Base-by-base conservation (phyloP, 352 stramenopile genomes). In the Phytophthora gonapodyides region DNA sequence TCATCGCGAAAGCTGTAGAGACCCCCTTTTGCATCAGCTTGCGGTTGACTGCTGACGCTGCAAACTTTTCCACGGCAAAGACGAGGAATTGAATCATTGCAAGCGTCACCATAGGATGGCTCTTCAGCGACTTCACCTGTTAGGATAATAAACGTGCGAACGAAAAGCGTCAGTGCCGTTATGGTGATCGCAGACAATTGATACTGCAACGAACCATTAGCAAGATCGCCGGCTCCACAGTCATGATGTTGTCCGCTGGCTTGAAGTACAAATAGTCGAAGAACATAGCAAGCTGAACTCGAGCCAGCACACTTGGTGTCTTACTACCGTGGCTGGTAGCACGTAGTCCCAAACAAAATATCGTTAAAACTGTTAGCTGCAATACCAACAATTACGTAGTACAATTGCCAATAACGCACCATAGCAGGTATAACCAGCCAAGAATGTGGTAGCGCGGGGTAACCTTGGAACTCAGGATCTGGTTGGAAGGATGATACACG, bases 201-300 rank as follows among this genome's bases (percentile, higher is more conserved):
- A 31, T 31, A 5, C 7, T 9, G 27, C 27, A 31, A 31, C 76
- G 38, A 58, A 94, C 84, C 84, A 95, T 91, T 7, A 95, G 71
- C 38, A 95, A 65, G 57, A 93, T 92, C 0, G 86, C 78, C 36
- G 86, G 86, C 47, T 95, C 86, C 46, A 95, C 78, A 38, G 71
- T 82, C 84, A 93, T 93, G 40, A 95, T 85, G 69, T 87, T 91
- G 64, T 93, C 84, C 5, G 66, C 81, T 7, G 76, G 61, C 49
- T 89, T 90, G 58, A 93, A 95, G 61, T 95, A 93, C 33, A 95
- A 61, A 63, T 87, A 95, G 55, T 95, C 86, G 37, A 95, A 93
- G 61, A 93, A 95, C 81, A 95, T 95, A 12, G 86, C 82, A 41
- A 93, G 73, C 51, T 93, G 83, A 27, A 91, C 84, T 41, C 86